Percentiles rank a stretch among this genome's conserved stretches.
Conservation (phyloP, 805 yeast species). For the Pichia cephalocereana region DNA sequence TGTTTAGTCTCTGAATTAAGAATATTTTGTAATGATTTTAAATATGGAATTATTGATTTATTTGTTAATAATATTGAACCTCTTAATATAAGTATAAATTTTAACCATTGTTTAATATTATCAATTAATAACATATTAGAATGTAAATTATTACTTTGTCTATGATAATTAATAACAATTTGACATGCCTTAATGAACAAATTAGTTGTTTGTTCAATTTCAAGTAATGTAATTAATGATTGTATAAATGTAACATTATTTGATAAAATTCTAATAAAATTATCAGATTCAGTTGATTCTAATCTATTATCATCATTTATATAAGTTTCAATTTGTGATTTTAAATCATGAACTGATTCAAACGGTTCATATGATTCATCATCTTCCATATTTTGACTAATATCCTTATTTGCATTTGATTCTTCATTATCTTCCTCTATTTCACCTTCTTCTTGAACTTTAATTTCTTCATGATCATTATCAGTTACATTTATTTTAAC, state of each 20-base stretch:
- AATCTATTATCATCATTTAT: background rate
- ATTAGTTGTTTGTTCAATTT: slow-evolving; percentile 31
- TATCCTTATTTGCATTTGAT: background rate
- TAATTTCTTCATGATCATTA: slow-evolving; percentile 10
- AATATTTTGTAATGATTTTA: slow-evolving; percentile 49
- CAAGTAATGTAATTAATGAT: slow-evolving; percentile 46
- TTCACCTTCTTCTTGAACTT: slow-evolving; percentile 8
- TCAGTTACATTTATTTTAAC: slow-evolving; percentile 12
- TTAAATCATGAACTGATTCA: background rate
- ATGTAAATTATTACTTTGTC: background rate
- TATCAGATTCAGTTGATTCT: background rate
- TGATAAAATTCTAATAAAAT: slow-evolving; percentile 6
- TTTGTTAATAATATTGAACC: slow-evolving; percentile 54
- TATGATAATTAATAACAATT: slow-evolving; percentile 32
- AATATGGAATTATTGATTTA: slow-evolving; percentile 41
- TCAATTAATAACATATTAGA: background rate
- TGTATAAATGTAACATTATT: slow-evolving; percentile 36
- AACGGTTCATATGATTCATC: slow-evolving; percentile 2
- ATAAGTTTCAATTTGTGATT: background rate
- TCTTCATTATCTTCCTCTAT: background rate
- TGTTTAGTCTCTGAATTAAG: slow-evolving; percentile 46
- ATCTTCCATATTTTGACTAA: background rate
- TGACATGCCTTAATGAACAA: slow-evolving; percentile 40
- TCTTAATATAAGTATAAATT: slow-evolving; percentile 66
- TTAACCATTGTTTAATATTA: slow-evolving; percentile 51